These are phyloP conservation scores for Lichenothelia convexa DNA, from an alignment of 495 filamentous ascomycete species.

Conservation along the genomic window DNA sequence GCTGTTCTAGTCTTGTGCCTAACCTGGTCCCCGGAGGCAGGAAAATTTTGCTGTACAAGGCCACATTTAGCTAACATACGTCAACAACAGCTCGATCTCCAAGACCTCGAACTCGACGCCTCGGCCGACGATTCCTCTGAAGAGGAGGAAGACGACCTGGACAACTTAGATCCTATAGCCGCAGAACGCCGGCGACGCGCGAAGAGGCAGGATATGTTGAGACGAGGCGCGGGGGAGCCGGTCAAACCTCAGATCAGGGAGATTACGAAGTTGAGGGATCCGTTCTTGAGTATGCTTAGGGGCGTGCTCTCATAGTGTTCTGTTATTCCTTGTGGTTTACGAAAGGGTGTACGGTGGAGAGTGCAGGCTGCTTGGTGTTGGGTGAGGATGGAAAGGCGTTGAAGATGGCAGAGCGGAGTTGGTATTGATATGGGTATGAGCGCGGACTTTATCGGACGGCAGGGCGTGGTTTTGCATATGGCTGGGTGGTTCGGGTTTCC, in stretches of 20 bases:
- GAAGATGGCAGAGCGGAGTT: too few species aligned
- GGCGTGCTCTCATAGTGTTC: constrained; percentile 60
- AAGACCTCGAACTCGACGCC: constrained; percentile 45
- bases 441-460: too few species aligned
- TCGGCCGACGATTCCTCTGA: constrained; percentile 49
- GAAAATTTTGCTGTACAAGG: neutral
- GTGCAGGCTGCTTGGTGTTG: neutral
- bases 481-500: too few species aligned
- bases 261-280: constrained; percentile 54
- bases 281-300: constrained; percentile 71
- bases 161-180: constrained; percentile 67
- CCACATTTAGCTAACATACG: neutral
- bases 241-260: constrained; percentile 65
- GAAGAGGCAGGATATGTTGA: constrained; percentile 58
- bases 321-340: neutral
- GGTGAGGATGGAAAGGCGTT: too few species aligned
- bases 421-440: too few species aligned
- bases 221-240: constrained; percentile 76
- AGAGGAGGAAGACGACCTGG: constrained; percentile 44
- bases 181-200: constrained; percentile 60
- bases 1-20: constrained; percentile 5
- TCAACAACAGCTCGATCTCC: constrained; percentile 37
- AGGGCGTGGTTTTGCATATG: too few species aligned
- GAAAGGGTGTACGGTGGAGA: too few species aligned
- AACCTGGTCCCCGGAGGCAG: neutral